These are phyloP conservation scores for Fusarium setosum DNA, from an alignment of 2,329 filamentous ascomycete species.

Conservation along the genomic window DNA sequence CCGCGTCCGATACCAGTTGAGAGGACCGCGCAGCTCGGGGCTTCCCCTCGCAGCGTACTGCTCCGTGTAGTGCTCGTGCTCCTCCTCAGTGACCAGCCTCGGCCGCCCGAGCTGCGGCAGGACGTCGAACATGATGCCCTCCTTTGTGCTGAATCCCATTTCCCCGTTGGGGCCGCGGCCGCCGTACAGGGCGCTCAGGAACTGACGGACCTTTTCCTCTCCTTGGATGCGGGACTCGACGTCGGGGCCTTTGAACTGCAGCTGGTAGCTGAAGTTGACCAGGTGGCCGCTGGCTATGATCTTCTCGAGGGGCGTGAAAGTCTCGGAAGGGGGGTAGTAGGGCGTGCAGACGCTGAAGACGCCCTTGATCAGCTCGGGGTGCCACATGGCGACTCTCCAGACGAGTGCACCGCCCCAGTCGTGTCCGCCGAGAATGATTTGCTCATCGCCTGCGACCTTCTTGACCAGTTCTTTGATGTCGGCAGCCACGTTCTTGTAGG, in stretches of 20 bases:
- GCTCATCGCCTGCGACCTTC: conserved; percentile 59
- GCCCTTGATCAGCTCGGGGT: conserved; percentile 77
- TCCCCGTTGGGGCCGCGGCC: conserved; percentile 68
- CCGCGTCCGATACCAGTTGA: conserved; percentile 89
- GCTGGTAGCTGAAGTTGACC: conserved; percentile 84
- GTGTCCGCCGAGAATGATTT: conserved; percentile 87
- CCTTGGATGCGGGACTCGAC: conserved; percentile 69
- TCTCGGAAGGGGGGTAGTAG: conserved; percentile 65
- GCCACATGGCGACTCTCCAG: conserved; percentile 79
- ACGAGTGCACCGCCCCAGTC: conserved; percentile 90
- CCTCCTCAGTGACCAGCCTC: conserved; percentile 72
- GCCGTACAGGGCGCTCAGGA: conserved; percentile 79
- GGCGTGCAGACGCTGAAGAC: conserved; percentile 88
- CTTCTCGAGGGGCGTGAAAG: conserved; percentile 68
- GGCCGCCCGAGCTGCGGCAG: conserved; percentile 67
- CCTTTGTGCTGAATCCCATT: conserved; percentile 65
- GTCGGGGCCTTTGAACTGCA: conserved; percentile 79
- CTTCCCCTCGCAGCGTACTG: conserved; percentile 71
- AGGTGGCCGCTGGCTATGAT: conserved; percentile 64
- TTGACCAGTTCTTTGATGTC: conserved; percentile 80
- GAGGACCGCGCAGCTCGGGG: conserved; percentile 77
- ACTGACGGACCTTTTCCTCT: conserved; percentile 72
- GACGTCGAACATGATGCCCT: conserved; percentile 74
- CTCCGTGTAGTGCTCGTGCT: conserved; percentile 80
- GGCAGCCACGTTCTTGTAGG: conserved; percentile 76